phyloP scores from a whole-genome alignment of 1,284 basidiomycete species.

The Ceratobasidium sp. region DNA sequence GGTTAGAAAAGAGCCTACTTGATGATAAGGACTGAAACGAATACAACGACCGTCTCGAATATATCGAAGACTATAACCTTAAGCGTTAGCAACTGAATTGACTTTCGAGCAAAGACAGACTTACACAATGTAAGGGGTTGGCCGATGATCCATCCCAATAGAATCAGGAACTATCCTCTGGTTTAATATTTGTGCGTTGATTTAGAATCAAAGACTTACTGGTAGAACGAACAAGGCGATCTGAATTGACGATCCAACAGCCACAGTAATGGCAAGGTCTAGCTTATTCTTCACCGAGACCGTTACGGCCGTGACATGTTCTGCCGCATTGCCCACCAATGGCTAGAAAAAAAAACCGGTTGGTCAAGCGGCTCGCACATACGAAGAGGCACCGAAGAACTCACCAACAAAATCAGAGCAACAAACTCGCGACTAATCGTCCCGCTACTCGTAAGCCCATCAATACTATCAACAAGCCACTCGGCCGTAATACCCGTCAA shows the following conservation, averaged over 20 bases:
- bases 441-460: conserved; percentile 67
- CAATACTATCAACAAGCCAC: conserved; percentile 84
- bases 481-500: conserved; percentile 82
- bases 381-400: not conserved
- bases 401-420: conserved; percentile 54
- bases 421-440: conserved; percentile 58
- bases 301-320: conserved; percentile 90
- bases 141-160: conserved; percentile 58
- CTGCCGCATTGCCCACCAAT: conserved; percentile 86
- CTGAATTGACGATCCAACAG: conserved; percentile 94
- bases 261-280: conserved; percentile 60
- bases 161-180: conserved; percentile 52
- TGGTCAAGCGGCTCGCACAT: not conserved
- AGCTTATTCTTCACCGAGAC: conserved; percentile 82
- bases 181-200: not conserved
- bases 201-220: conserved; percentile 46
- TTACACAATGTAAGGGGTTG: conserved; percentile 64
- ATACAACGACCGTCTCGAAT: conserved; percentile 71
- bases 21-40: conserved; percentile 62
- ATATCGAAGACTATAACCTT: conserved; percentile 67
- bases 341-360: conserved; percentile 5
- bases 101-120: not conserved
- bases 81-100: not conserved
- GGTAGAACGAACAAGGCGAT: conserved; percentile 77
- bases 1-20: not conserved